Base-by-base conservation (phyloP, 2,329 filamentous ascomycete genomes). In the Aspergillus sp. region DNA sequence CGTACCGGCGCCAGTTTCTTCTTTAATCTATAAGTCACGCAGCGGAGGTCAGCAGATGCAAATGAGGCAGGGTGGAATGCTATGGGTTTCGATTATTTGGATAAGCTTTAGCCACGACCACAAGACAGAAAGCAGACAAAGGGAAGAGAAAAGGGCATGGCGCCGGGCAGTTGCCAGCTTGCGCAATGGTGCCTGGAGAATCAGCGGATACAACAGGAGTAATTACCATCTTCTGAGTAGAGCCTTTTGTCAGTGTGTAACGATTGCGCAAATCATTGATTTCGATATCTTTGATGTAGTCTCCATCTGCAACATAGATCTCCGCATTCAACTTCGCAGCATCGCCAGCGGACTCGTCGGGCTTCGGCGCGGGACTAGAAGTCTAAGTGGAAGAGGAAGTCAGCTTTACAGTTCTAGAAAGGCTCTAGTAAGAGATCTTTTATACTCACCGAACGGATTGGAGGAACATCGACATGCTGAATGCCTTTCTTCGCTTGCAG, bases 181-280 rank as follows among this genome's bases (percentile, higher is more conserved):
- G 61, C 59, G 64, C 53, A 54, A 57, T 50, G 60, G 59, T 65
- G 69, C 69, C 72, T 73, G 68, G 66, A 66, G 67, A 58, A 86
- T 86, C 82, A 87, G 83, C 81, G 78, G 75, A 73, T 69, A 75
- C 75, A 75, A 79, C 73, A 78, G 78, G 81, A 79, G 71, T 85
- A 90, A 86, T 95, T 96, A 98, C 93, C 91, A 93, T 95, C 82
- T 95, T 95, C 78, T 97, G 93, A 54, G 90, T 95, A 60, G 89
- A 87, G 62, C 90, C 90, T 76, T 96, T 97, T 53, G 91, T 98
- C 73, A 98, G 79, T 67, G 90, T 86, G 70, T 98, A 98, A 59
- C 91, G 88, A 67, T 97, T 98, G 53, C 91, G 86, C 62, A 97
- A 73, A 70, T 97, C 91, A 69, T 98, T 98, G 75, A 98, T 89